Conservation (phyloP, 495 filamentous ascomycete species). For the Cetradonia linearis region DNA sequence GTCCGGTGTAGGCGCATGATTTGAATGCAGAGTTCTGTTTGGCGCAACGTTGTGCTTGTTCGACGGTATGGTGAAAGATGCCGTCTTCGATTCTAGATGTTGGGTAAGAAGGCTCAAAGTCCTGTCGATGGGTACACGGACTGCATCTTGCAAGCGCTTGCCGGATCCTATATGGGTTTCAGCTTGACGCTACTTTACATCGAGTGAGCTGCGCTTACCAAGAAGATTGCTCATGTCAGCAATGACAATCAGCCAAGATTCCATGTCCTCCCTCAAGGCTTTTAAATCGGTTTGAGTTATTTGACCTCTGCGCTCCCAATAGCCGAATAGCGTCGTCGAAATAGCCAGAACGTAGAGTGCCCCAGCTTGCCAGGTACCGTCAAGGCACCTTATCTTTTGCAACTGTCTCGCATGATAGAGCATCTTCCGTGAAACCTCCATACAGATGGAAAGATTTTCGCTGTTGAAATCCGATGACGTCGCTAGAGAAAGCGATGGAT, state of each 20-base stretch:
- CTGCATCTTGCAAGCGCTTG: slow-evolving; percentile 26
- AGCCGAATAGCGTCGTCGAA: slow-evolving; percentile 59
- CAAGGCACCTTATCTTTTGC: slow-evolving; percentile 54
- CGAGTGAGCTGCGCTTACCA: slow-evolving; percentile 36
- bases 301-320: slow-evolving; percentile 54
- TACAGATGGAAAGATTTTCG: slow-evolving; percentile 57
- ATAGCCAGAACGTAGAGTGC: slow-evolving; percentile 64
- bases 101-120: slow-evolving; percentile 25
- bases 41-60: slow-evolving; percentile 9
- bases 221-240: slow-evolving; percentile 51
- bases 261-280: slow-evolving; percentile 55
- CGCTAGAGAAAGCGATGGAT: slow-evolving; percentile 60
- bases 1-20: slow-evolving; percentile 6
- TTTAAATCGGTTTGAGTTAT: slow-evolving; percentile 44
- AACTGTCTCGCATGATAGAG: slow-evolving; percentile 49
- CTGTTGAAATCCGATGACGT: slow-evolving; percentile 48
- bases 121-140: slow-evolving; percentile 28
- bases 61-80: slow-evolving; percentile 4
- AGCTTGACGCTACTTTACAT: slow-evolving; percentile 13
- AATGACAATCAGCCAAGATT: slow-evolving; percentile 56
- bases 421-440: slow-evolving; percentile 53
- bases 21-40: slow-evolving; percentile 2
- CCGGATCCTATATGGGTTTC: slow-evolving; percentile 32
- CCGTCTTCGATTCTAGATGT: slow-evolving; percentile 23
- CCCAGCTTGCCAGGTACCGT: slow-evolving; percentile 69